Evolutionary conservation across 108 stramenopile genomes (phyloP).

Genomic region (Skeletonema tropicum): DNA sequence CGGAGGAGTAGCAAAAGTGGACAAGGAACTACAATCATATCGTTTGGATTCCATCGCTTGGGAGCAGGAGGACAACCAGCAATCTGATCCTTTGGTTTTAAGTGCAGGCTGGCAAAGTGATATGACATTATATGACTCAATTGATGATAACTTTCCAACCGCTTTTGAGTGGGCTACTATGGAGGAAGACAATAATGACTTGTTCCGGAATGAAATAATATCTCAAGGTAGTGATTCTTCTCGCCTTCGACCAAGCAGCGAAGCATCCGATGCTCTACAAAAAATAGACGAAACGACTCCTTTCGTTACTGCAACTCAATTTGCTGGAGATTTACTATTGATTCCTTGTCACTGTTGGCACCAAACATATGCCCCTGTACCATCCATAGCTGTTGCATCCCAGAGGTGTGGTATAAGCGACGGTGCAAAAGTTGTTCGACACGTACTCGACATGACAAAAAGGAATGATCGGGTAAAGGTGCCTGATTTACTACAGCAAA

Average conservation of each 20-base stretch:
- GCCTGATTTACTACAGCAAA: conserved; percentile 19
- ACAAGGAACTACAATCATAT: conserved; percentile 52
- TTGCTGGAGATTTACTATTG: conserved; percentile 54
- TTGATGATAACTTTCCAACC: conserved; percentile 26
- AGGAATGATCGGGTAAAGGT: background rate
- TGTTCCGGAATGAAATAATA: conserved; percentile 27
- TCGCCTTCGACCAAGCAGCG: conserved; percentile 9
- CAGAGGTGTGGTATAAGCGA: conserved; percentile 59
- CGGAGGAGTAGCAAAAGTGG: conserved; percentile 34
- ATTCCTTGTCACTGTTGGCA: conserved; percentile 57
- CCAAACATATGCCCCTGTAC: conserved; percentile 64
- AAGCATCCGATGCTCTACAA: conserved; percentile 8
- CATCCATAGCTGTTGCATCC: conserved; percentile 62
- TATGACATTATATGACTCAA: conserved; percentile 40
- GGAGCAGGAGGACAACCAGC: conserved; percentile 33
- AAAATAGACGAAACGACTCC: conserved; percentile 7
- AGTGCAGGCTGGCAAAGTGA: conserved; percentile 76
- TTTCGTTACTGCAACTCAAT: conserved; percentile 49
- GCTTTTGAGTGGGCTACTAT: conserved; percentile 29
- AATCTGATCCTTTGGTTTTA: conserved; percentile 10
- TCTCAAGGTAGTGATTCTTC: conserved; percentile 4
- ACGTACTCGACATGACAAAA: conserved; percentile 35
- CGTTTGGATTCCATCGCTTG: conserved; percentile 62
- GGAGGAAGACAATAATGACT: conserved; percentile 20
- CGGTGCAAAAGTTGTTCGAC: conserved; percentile 45